A percentile compares a stretch with the other conserved stretches of the same genome.
These are phyloP conservation scores for Camellia granthamiana DNA, from an alignment of 148 eudicot species.

Conservation along the genomic window DNA sequence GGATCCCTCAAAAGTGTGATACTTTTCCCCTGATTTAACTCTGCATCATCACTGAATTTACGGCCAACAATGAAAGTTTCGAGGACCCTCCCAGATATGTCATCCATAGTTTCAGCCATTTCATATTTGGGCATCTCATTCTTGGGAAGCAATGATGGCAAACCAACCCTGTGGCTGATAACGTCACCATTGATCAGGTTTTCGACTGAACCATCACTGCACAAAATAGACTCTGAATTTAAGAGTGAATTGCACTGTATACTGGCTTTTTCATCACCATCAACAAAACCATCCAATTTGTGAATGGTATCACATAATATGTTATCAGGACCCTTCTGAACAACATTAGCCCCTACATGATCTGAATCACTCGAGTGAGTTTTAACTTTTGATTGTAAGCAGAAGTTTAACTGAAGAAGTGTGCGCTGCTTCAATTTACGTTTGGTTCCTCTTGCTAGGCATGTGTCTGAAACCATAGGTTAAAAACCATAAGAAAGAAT, in stretches of 20 bases:
- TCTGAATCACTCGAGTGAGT: constrained; percentile 19
- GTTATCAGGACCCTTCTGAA: constrained; percentile 23
- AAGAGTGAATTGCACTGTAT: too few species aligned
- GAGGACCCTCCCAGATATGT: too few species aligned
- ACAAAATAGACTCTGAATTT: too few species aligned
- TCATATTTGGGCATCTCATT: too few species aligned
- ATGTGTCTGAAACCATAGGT: constrained; percentile 54
- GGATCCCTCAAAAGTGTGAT: constrained; percentile 24
- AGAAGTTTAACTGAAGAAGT: too few species aligned
- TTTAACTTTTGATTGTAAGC: not conserved
- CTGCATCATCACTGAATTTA: constrained; percentile 49
- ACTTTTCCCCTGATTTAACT: constrained; percentile 44
- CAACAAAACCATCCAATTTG: constrained; percentile 12
- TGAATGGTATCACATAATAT: constrained; percentile 15
- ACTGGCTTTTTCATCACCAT: constrained; percentile 13
- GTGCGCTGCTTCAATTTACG: constrained; percentile 36
- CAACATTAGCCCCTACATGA: constrained; percentile 18
- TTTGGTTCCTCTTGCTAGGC: constrained; percentile 74
- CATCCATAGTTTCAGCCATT: too few species aligned
- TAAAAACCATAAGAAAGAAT: not conserved
- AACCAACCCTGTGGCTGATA: too few species aligned
- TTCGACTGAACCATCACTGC: too few species aligned
- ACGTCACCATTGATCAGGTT: too few species aligned
- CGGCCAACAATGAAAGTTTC: constrained; percentile 80
- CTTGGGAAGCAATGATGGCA: too few species aligned